phyloP scores from a whole-genome alignment of 169 alveolate genomes.

The Cryptosporidium canis region DNA sequence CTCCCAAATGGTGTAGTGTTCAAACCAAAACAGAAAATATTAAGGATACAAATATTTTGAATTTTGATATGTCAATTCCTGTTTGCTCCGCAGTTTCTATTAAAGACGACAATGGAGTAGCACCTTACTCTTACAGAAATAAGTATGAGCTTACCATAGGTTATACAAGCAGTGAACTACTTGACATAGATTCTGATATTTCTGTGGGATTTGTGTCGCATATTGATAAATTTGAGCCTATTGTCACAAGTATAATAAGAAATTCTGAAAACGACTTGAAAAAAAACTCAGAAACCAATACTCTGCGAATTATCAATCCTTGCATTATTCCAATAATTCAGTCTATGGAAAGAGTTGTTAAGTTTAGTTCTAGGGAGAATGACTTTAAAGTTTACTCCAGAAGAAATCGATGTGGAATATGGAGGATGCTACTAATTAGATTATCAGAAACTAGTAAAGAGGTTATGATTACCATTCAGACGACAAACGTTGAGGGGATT shows the following conservation, averaged over 20 bases:
- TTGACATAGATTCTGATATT: slow-evolving; percentile 49
- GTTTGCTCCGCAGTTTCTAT: background rate
- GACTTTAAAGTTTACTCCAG: slow-evolving; percentile 44
- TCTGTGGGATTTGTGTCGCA: slow-evolving; percentile 59
- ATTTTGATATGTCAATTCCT: background rate
- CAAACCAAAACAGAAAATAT: background rate
- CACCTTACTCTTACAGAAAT: slow-evolving; percentile 72
- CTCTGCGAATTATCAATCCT: slow-evolving; percentile 31
- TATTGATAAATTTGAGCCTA: slow-evolving; percentile 61
- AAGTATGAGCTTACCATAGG: slow-evolving; percentile 78
- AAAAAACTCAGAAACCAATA: background rate
- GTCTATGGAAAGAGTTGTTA: slow-evolving; percentile 10
- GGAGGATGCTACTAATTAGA: slow-evolving; percentile 73
- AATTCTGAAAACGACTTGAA: slow-evolving; percentile 22
- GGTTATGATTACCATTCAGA: slow-evolving; percentile 62
- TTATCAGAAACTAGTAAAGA: slow-evolving; percentile 49
- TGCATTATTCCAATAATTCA: slow-evolving; percentile 20
- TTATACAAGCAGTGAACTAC: slow-evolving; percentile 15
- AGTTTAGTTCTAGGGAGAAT: background rate
- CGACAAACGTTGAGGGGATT: background rate
- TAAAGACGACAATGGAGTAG: background rate
- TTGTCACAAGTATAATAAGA: slow-evolving; percentile 31
- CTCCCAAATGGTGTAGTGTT: slow-evolving; percentile 34
- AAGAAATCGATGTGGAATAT: slow-evolving; percentile 58
- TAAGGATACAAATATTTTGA: background rate